Evolutionary conservation across 1,139 yeast genomes (phyloP), one percentile per base, ranked within the genome.

Genomic region (Kodamaea anthophila): DNA sequence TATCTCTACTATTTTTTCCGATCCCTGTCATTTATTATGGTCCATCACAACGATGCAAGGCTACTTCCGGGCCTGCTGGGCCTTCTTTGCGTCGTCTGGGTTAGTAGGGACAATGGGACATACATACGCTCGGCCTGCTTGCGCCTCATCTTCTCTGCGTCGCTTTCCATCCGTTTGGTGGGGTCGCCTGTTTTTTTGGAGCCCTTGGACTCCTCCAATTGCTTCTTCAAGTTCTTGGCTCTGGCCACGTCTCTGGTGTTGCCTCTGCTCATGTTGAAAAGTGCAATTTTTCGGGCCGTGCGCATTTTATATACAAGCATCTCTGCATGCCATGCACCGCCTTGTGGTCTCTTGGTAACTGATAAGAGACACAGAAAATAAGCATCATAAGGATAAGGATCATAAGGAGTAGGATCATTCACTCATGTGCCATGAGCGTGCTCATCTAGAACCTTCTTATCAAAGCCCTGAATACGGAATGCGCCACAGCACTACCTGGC

Each of bases 241-340:
- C 98, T 74, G 16, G 96, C 96, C 47, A 84, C 72, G 30, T 91
- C 98, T 56, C 98, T 74, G 60, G 91, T 97, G 58, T 91, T 91
- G 18, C 98, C 98, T 67, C 98, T 75, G 31, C 95, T 81, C 97
- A 88, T 88, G 31, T 13, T 24, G 27, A 24, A 24, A 24, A 24
- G 8, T 20, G 26, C 15, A 21, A 24, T 15, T 27, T 24, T 19
- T 21, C n/a, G n/a, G n/a, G n/a, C n/a, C n/a, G n/a, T n/a, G 23
- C 13, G 12, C 26, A 21, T 22, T 28, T 27, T 28, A 28, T 28
- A 26, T 15, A n/a, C n/a, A n/a, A n/a, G n/a, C n/a, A n/a, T n/a
- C n/a, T n/a, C n/a, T n/a, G n/a, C n/a, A n/a, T n/a, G n/a, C n/a
- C n/a, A n/a, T n/a, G n/a, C n/a, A n/a, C n/a, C n/a, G n/a, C n/a